A percentile compares a stretch with the other conserved stretches of the same genome.
Conservation (phyloP, 306 rosid genomes). For the Rosa persica region DNA sequence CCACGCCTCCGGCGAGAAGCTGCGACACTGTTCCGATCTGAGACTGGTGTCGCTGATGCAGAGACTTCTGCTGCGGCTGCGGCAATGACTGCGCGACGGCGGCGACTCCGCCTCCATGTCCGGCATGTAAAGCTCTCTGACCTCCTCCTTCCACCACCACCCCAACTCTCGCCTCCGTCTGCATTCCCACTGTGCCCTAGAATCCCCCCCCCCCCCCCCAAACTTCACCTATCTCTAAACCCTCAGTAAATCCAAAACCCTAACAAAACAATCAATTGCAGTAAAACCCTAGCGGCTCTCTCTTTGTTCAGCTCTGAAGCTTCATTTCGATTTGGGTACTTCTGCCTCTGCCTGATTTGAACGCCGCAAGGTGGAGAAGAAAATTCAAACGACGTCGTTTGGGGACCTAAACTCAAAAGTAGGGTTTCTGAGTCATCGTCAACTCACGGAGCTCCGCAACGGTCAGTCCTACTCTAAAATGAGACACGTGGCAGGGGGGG, state of each 20-base stretch:
- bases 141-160: constrained; percentile 60
- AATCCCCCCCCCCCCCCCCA: no score
- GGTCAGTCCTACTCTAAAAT: not conserved
- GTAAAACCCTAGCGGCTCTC: not conserved
- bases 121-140: constrained; percentile 46
- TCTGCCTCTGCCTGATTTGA: constrained; percentile 19
- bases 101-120: constrained; percentile 46
- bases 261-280: not conserved
- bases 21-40: constrained; percentile 82
- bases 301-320: constrained; percentile 9
- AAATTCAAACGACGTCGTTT: constrained; percentile 8
- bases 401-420: not conserved
- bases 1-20: constrained; percentile 93
- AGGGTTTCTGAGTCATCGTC: constrained; percentile 12
- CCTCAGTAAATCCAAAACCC: not conserved
- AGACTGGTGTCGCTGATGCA: constrained; percentile 56
- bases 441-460: not conserved
- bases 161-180: constrained; percentile 88
- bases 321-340: not conserved
- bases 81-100: constrained; percentile 49
- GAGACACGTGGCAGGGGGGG: not conserved
- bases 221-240: not conserved
- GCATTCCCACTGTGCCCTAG: constrained; percentile 47
- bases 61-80: constrained; percentile 34
- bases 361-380: constrained; percentile 15